These are phyloP conservation scores for Dictyostelium brefeldianum DNA, from an alignment of 78 protist species.

Conservation along the genomic window DNA sequence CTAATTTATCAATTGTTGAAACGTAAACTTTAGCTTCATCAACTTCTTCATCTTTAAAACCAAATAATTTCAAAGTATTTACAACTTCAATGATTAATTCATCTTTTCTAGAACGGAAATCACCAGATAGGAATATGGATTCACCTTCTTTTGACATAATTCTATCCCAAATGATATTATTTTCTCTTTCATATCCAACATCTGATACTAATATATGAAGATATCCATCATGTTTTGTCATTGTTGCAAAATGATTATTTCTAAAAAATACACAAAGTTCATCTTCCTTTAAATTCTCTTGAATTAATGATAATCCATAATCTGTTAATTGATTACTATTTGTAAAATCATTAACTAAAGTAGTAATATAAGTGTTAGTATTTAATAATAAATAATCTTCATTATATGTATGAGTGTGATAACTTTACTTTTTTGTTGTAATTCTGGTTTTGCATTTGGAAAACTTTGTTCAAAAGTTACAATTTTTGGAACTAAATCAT, in stretches of 20 bases:
- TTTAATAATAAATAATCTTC: not conserved
- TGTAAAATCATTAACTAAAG: conserved; percentile 41
- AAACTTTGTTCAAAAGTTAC: conserved; percentile 36
- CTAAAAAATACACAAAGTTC: conserved; percentile 85
- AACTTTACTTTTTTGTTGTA: conserved; percentile 36
- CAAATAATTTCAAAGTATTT: conserved; percentile 21
- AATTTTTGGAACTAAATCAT: conserved; percentile 58
- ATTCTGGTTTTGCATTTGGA: conserved; percentile 5
- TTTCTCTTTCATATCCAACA: conserved; percentile 67
- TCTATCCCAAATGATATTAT: conserved; percentile 53
- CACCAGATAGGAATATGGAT: conserved; percentile 48
- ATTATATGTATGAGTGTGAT: not conserved
- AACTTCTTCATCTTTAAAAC: conserved; percentile 19
- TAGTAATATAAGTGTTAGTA: too few relatives aligned
- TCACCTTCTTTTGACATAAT: conserved; percentile 59
- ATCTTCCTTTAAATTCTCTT: conserved; percentile 53
- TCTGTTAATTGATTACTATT: conserved; percentile 53
- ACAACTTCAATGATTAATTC: not conserved
- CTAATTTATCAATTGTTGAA: not conserved
- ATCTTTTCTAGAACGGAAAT: conserved; percentile 54
- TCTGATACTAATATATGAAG: conserved; percentile 77
- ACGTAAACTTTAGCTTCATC: conserved; percentile 32
- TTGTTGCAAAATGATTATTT: conserved; percentile 85
- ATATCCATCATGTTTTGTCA: conserved; percentile 77
- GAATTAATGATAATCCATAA: conserved; percentile 44